Evolutionary conservation across 768 basidiomycete species (phyloP), one percentile per base, ranked within the genome.

Genomic region (Kwoniella bestiolae): DNA sequence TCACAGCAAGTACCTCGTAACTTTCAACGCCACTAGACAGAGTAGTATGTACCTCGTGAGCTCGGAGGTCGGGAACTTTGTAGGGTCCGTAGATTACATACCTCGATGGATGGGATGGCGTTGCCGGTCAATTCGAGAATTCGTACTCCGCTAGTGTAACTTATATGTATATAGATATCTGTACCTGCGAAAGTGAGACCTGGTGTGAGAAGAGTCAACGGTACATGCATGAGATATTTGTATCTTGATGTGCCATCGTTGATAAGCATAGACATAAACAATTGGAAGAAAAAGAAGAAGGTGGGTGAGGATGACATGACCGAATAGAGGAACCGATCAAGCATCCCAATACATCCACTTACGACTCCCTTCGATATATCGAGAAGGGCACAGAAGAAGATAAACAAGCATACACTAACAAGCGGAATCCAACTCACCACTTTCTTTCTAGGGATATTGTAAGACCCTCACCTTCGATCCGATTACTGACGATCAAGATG

Each of bases 71-170:
- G 52, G 52, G 52, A 55, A 55, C 52, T 34, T 55, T 35, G 31
- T 7, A 51, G 50, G 28, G 26, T 32, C 14, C 11, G 7, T 32
- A 34, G 31, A 9, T 34, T 28, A 55, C 52, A 55, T 55, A 55
- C 52, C 52, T 55, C 50, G 34, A 55, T 55, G 52, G 52, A 55
- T 23, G 52, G n/a, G 23, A 32, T 18, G 23, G n/a, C 46, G 18
- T 23, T 6, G 23, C 21, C 46, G 46, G 46, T 52, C 16, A 55
- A 32, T n/a, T 51, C 26, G 11, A 26, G 9, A 26, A 21, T 6
- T 47, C 23, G 25, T 28, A 51, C 49, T 51, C 49, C 49, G 49
- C 9, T 11, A 47, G 11, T 47, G 46, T 41, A 41, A 18, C 38
- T 41, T 41, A 8, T 41, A n/a, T n/a, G n/a, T n/a, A n/a, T n/a